phyloP scores from a whole-genome alignment of 2,329 filamentous ascomycete genomes.

The Amesomyces nigricolor region DNA sequence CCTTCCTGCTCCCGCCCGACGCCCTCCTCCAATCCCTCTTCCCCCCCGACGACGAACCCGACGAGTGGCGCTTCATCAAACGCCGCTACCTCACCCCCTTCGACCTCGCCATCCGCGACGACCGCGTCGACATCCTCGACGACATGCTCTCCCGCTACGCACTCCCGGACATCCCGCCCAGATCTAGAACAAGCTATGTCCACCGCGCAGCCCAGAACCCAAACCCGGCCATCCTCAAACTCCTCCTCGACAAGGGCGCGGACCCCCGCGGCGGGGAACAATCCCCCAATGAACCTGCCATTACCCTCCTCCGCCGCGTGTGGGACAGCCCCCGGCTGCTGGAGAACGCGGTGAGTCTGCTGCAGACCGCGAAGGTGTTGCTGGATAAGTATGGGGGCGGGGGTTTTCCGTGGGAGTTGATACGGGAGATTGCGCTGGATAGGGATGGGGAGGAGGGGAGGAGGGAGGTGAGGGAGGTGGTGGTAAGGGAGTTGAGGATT shows the following conservation, averaged over 20 bases:
- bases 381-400: background rate
- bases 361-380: conserved; percentile 18
- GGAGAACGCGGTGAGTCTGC: conserved; percentile 7
- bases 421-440: conserved; percentile 13
- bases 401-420: background rate
- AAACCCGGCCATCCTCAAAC: conserved; percentile 16
- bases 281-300: conserved; percentile 11
- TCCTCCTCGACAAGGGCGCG: conserved; percentile 18
- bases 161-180: conserved; percentile 17
- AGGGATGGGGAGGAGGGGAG: conserved; percentile 1
- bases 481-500: conserved; percentile 12
- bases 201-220: conserved; percentile 19
- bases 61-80: conserved; percentile 18
- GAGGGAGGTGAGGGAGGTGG: background rate
- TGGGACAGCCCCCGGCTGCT: conserved; percentile 11
- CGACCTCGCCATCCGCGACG: conserved; percentile 23
- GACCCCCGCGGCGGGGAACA: conserved; percentile 12
- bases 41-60: conserved; percentile 8
- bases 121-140: conserved; percentile 17
- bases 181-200: conserved; percentile 15
- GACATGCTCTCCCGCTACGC: conserved; percentile 21
- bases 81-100: conserved; percentile 21
- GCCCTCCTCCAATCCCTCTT: conserved; percentile 16
- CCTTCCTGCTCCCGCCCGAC: conserved; percentile 22
- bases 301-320: conserved; percentile 15